phyloP scores from a whole-genome alignment of 345 rosid genomes.

The Citropsis articulata region DNA sequence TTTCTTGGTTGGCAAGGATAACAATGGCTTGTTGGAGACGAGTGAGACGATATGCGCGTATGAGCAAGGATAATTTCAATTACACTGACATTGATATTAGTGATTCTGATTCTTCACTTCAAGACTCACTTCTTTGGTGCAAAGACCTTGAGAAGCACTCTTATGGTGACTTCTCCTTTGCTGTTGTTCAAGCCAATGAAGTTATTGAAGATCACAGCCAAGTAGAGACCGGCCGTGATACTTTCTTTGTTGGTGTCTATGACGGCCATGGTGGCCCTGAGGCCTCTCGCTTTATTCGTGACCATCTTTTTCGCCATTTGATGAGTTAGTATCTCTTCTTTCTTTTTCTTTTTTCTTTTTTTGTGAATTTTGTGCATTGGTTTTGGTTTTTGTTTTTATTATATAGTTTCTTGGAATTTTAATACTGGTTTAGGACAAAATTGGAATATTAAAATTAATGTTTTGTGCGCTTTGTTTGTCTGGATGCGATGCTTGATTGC shows the following conservation, averaged over 20 bases:
- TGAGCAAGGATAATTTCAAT: conserved; percentile 60
- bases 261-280: conserved; percentile 99
- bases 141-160: conserved; percentile 74
- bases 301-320: conserved; percentile 73
- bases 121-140: conserved; percentile 67
- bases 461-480: conserved; percentile 10
- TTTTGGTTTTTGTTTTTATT: background rate
- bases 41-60: conserved; percentile 68
- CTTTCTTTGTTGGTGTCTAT: conserved; percentile 79
- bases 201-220: conserved; percentile 86
- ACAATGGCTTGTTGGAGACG: conserved; percentile 78
- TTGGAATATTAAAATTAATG: background rate
- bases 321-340: conserved; percentile 46
- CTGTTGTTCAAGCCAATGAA: conserved; percentile 86
- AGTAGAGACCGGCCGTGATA: conserved; percentile 66
- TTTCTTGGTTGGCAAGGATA: conserved; percentile 69
- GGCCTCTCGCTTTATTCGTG: conserved; percentile 74
- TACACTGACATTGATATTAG: conserved; percentile 14
- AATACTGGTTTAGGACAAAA: background rate
- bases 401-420: no score
- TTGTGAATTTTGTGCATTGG: background rate
- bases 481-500: background rate
- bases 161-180: conserved; percentile 81
- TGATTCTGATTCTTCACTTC: conserved; percentile 28
- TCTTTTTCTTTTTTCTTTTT: background rate